A percentile compares a stretch with the other conserved stretches of the same genome.
phyloP scores from a whole-genome alignment of 2,329 filamentous ascomycete species.

The Sporothrix inflata region DNA sequence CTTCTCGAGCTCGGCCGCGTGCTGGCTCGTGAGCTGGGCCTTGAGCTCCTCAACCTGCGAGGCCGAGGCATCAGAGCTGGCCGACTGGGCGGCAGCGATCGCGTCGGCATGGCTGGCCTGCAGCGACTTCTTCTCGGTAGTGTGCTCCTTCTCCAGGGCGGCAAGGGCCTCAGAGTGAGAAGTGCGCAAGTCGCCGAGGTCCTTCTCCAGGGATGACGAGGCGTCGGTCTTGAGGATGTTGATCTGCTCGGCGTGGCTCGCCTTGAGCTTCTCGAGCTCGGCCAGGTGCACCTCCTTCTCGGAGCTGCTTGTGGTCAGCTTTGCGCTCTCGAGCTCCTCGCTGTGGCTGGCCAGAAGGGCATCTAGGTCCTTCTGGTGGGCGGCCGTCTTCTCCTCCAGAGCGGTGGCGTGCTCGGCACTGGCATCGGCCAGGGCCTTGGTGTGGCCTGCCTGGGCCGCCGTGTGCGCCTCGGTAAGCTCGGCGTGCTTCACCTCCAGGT shows the following conservation, averaged over 20 bases:
- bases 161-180: slow-evolving; percentile 51
- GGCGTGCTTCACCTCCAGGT: slow-evolving; percentile 60
- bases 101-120: slow-evolving; percentile 42
- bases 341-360: slow-evolving; percentile 60
- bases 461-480: slow-evolving; percentile 44
- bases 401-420: slow-evolving; percentile 51
- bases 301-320: slow-evolving; percentile 54
- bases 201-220: slow-evolving; percentile 42
- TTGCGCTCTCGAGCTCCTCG: slow-evolving; percentile 61
- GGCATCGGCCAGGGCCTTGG: slow-evolving; percentile 48
- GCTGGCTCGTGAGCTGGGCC: slow-evolving; percentile 46
- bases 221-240: slow-evolving; percentile 36
- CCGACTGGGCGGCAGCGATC: slow-evolving; percentile 37
- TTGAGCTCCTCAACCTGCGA: slow-evolving; percentile 45
- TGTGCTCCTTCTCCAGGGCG: slow-evolving; percentile 48
- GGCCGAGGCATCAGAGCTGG: slow-evolving; percentile 36
- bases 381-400: slow-evolving; percentile 55
- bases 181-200: slow-evolving; percentile 46
- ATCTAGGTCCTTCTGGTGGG: slow-evolving; percentile 59
- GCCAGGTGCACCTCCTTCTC: slow-evolving; percentile 53
- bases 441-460: slow-evolving; percentile 45
- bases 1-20: slow-evolving; percentile 52
- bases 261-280: slow-evolving; percentile 59
- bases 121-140: slow-evolving; percentile 45
- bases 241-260: slow-evolving; percentile 55